These are phyloP conservation scores for Ophiostoma triangulosporum DNA, from an alignment of 2,329 filamentous ascomycete genomes.

Conservation along the genomic window DNA sequence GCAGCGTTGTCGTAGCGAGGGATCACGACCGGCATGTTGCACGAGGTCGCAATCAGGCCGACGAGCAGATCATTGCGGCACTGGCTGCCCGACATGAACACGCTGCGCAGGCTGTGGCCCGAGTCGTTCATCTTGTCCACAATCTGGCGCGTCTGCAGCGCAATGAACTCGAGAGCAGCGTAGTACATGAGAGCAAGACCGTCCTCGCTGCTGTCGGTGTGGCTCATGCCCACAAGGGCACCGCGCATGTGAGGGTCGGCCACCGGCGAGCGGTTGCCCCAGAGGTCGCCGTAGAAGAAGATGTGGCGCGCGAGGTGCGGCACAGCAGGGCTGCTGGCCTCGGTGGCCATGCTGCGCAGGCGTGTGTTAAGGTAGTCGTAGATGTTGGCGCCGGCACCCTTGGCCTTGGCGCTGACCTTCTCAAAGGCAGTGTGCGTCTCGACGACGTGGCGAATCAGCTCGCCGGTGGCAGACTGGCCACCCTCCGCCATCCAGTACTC, in stretches of 20 bases:
- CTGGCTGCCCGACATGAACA: conserved; percentile 98
- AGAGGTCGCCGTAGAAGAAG: conserved; percentile 97
- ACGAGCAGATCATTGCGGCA: conserved; percentile 93
- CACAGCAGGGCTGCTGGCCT: conserved; percentile 57
- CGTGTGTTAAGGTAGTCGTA: conserved; percentile 92
- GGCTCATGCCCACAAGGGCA: conserved; percentile 67
- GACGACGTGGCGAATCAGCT: conserved; percentile 84
- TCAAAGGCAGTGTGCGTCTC: conserved; percentile 89
- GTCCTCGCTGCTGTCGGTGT: conserved; percentile 67
- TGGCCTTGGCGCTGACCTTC: conserved; percentile 56
- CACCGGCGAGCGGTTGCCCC: conserved; percentile 89
- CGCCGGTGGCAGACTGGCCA: conserved; percentile 90
- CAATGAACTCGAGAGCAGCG: conserved; percentile 94
- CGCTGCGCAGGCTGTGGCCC: conserved; percentile 76
- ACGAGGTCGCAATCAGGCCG: conserved; percentile 78
- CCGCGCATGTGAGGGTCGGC: conserved; percentile 91
- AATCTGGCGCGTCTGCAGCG: conserved; percentile 91
- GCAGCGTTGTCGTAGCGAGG: conserved; percentile 89
- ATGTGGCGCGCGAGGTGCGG: conserved; percentile 83
- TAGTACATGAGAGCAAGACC: conserved; percentile 89
- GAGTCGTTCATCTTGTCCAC: conserved; percentile 84
- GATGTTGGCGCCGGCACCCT: conserved; percentile 74
- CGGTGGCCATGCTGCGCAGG: conserved; percentile 60
- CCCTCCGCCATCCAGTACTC: conserved; percentile 96
- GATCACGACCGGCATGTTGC: conserved; percentile 84